phyloP scores from a whole-genome alignment of 192 early-diverging fungal genomes.

The Podila horticola region DNA sequence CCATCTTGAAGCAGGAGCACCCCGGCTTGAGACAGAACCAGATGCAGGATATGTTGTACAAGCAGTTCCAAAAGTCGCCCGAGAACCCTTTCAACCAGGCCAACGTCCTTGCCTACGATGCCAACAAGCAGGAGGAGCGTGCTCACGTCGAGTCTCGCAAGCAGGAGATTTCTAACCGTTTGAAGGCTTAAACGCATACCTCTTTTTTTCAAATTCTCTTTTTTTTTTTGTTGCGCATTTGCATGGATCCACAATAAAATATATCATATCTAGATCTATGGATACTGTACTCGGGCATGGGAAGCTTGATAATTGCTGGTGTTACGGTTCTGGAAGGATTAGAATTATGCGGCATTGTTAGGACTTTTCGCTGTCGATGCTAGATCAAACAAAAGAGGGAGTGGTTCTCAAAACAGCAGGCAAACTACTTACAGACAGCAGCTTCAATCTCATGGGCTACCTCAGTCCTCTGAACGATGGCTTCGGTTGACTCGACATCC shows the following conservation, averaged over 20 bases:
- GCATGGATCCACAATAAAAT: slow-evolving; percentile 1
- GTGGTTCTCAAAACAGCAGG: too few species aligned
- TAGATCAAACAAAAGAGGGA: not conserved
- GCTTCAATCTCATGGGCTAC: slow-evolving; percentile 5
- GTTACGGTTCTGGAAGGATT: too few species aligned
- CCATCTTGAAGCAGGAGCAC: slow-evolving; percentile 80
- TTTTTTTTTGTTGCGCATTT: not conserved
- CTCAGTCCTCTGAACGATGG: slow-evolving; percentile 4
- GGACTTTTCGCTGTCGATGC: too few species aligned
- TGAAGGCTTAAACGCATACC: slow-evolving; percentile 51
- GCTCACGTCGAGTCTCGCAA: slow-evolving; percentile 57
- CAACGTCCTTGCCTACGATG: slow-evolving; percentile 76
- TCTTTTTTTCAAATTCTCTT: not conserved
- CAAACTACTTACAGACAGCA: not conserved
- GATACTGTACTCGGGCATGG: too few species aligned
- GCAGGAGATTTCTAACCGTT: slow-evolving; percentile 61
- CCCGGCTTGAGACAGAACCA: slow-evolving; percentile 82
- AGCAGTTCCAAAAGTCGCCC: slow-evolving; percentile 80
- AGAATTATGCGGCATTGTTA: too few species aligned
- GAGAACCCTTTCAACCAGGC: slow-evolving; percentile 86
- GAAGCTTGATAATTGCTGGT: too few species aligned
- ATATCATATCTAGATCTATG: too few species aligned
- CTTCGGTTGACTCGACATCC: slow-evolving; percentile 41
- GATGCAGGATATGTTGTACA: slow-evolving; percentile 82
- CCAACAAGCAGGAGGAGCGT: slow-evolving; percentile 69